Conservation (phyloP, 257 asterid species). For the Solanum ossicruentum region DNA sequence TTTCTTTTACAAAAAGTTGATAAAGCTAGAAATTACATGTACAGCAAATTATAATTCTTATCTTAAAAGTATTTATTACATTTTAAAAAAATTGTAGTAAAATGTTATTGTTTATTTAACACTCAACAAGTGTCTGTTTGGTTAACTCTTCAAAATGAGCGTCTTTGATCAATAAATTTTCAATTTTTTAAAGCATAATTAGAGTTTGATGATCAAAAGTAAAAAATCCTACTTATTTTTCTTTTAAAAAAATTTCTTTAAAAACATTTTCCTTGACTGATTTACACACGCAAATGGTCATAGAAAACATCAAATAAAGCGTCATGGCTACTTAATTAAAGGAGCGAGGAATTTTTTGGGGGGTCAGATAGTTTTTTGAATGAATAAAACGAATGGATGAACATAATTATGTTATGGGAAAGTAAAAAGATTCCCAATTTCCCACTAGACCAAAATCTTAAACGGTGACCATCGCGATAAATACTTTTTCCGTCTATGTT, state of each 20-base stretch:
- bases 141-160: no score
- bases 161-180: no score
- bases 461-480: not conserved
- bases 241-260: no score
- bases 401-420: not conserved
- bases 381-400: not conserved
- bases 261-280: no score
- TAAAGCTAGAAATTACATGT: not conserved
- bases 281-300: no score
- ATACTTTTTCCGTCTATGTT: no score
- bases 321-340: no score
- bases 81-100: not conserved
- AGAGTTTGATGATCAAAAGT: no score
- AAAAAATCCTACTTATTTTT: no score
- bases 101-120: not conserved
- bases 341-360: not conserved
- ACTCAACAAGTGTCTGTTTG: not conserved
- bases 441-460: not conserved
- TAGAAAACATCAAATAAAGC: not conserved
- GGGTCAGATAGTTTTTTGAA: not conserved
- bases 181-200: no score
- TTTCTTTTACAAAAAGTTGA: not conserved
- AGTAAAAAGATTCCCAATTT: not conserved
- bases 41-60: not conserved
- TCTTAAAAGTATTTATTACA: not conserved